These are phyloP conservation scores for Phaeosphaeria sp. DNA, from an alignment of 2,329 filamentous ascomycete genomes.

Conservation along the genomic window DNA sequence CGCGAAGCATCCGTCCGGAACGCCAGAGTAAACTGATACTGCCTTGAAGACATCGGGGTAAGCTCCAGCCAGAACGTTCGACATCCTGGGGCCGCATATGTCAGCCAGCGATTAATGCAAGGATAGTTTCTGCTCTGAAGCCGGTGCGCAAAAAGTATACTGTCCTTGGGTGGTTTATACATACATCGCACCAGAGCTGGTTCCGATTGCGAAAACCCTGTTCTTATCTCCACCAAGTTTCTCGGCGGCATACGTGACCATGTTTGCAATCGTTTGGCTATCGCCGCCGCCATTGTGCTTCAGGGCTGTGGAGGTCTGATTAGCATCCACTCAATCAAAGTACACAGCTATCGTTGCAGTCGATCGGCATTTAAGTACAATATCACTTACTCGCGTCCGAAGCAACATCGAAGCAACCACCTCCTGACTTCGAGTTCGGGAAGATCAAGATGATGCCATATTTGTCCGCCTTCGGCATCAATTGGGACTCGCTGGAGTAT, in stretches of 20 bases:
- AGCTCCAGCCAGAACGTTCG: slow-evolving; percentile 25
- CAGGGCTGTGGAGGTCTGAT: slow-evolving; percentile 9
- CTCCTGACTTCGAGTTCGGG: slow-evolving; percentile 25
- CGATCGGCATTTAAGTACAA: too few relatives aligned
- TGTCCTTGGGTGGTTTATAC: neutral
- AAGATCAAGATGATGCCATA: slow-evolving; percentile 27
- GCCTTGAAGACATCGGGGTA: slow-evolving; percentile 30
- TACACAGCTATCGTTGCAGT: too few relatives aligned
- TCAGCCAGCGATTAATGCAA: neutral
- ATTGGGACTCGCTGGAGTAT: slow-evolving; percentile 19
- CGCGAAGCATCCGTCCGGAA: slow-evolving; percentile 30
- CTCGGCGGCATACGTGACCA: slow-evolving; percentile 26
- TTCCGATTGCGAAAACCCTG: slow-evolving; percentile 18
- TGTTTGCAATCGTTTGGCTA: slow-evolving; percentile 26
- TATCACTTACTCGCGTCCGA: slow-evolving; percentile 21
- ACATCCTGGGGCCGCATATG: slow-evolving; percentile 5
- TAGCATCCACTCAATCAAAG: neutral
- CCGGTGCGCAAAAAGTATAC: neutral
- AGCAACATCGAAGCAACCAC: slow-evolving; percentile 30
- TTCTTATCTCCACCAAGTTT: slow-evolving; percentile 24
- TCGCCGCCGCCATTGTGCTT: slow-evolving; percentile 30
- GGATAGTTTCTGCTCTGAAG: neutral
- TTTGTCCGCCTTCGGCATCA: slow-evolving; percentile 17
- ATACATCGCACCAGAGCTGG: slow-evolving; percentile 25
- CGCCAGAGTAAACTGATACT: slow-evolving; percentile 22